Conservation (phyloP, 257 asterid species). For the Solanum infundibuliforme region DNA sequence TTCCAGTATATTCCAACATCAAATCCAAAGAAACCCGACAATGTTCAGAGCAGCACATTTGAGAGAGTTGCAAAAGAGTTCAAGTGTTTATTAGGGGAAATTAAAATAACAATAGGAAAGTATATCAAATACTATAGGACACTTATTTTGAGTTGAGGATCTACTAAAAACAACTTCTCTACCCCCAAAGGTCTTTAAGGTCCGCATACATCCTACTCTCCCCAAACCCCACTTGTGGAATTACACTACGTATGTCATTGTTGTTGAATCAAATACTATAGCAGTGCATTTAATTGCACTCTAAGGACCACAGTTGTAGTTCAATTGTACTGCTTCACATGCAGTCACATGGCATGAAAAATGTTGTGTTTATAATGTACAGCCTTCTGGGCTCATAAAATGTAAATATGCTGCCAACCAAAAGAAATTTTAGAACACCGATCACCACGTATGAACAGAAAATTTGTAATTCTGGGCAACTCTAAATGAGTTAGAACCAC, state of each 20-base stretch:
- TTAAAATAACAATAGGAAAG: neutral
- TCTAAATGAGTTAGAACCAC: neutral
- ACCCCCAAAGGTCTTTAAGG: neutral
- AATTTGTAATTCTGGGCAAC: neutral
- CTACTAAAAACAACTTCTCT: neutral
- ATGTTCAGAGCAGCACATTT: neutral
- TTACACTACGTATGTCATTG: neutral
- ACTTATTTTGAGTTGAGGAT: neutral
- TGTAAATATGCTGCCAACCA: neutral
- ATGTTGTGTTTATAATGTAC: neutral
- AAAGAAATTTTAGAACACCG: neutral
- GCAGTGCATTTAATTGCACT: neutral
- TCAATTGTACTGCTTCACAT: neutral
- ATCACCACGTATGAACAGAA: neutral
- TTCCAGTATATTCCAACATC: neutral
- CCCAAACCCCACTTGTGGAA: neutral
- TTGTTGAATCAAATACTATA: neutral
- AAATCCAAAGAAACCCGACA: no score
- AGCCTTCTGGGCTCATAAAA: neutral
- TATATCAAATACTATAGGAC: neutral
- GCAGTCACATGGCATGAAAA: neutral
- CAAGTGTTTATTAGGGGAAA: neutral
- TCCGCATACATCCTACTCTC: neutral
- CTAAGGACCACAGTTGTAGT: neutral
- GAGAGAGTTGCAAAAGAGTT: neutral